Percentiles rank a stretch among this genome's conserved stretches.
Conservation (phyloP, 129 eudicot genomes). For the Arctium lappa region DNA sequence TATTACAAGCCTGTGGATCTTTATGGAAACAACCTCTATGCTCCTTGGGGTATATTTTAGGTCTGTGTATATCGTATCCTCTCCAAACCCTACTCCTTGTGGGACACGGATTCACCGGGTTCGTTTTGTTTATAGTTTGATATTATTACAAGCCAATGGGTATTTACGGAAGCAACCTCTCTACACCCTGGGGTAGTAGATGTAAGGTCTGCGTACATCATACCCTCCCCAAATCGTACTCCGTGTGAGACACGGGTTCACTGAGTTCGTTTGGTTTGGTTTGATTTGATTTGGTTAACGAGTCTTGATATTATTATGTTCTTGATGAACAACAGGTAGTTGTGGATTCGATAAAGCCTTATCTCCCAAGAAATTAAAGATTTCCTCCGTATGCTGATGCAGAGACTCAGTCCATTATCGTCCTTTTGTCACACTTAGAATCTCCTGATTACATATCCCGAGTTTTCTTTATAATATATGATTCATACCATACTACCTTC, state of each 20-base stretch:
- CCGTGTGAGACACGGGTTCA: not conserved
- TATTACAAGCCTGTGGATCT: no score
- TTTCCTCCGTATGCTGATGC: slow-evolving; percentile 9
- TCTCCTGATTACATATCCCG: not conserved
- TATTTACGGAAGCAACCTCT: not conserved
- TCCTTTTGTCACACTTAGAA: not conserved
- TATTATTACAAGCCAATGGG: not conserved
- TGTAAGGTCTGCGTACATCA: not conserved
- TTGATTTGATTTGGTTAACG: not conserved
- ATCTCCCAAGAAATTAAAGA: slow-evolving; percentile 63
- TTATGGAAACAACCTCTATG: no score
- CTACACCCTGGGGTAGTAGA: no score
- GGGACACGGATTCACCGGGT: not conserved
- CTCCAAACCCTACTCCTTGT: no score
- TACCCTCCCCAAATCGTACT: not conserved
- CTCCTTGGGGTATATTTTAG: no score
- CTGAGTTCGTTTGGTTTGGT: not conserved
- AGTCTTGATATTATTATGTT: slow-evolving; percentile 4
- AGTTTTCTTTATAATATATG: not conserved
- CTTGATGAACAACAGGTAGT: slow-evolving; percentile 59
- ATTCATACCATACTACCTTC: not conserved
- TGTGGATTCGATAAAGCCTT: slow-evolving; percentile 86
- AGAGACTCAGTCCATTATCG: slow-evolving; percentile 1
- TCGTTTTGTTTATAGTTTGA: not conserved
- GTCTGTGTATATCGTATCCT: no score